These are phyloP conservation scores for Cystobasidium slooffiae DNA, from an alignment of 1,284 basidiomycete species.

Conservation along the genomic window DNA sequence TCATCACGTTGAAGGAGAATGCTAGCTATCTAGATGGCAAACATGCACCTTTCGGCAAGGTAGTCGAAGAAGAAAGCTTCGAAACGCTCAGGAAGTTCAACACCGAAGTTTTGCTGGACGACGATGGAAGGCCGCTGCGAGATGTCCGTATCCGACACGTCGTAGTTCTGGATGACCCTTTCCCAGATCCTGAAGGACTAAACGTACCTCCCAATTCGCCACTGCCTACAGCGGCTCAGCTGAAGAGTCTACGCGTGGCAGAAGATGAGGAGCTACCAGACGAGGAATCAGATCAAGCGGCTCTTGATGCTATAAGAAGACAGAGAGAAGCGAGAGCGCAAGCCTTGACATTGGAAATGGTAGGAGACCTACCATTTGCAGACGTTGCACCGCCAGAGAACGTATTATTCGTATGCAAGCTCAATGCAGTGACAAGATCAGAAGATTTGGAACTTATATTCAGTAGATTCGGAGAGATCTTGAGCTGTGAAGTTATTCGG, in stretches of 20 bases:
- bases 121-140: conserved; percentile 85
- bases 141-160: conserved; percentile 92
- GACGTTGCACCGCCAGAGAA: conserved; percentile 98
- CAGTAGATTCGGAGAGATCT: conserved; percentile 89
- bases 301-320: conserved; percentile 76
- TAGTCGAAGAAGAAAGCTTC: conserved; percentile 85
- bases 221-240: conserved; percentile 58
- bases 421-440: conserved; percentile 92
- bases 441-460: conserved; percentile 98
- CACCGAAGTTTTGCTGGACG: conserved; percentile 78
- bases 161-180: conserved; percentile 93
- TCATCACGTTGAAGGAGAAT: conserved; percentile 85
- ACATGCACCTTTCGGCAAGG: conserved; percentile 92
- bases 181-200: conserved; percentile 79
- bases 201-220: conserved; percentile 76
- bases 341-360: conserved; percentile 97
- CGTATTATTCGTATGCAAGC: conserved; percentile 97
- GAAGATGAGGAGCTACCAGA: conserved; percentile 81
- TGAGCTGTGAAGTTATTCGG: conserved; percentile 95
- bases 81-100: conserved; percentile 79
- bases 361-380: conserved; percentile 96
- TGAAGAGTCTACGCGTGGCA: conserved; percentile 68
- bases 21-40: conserved; percentile 95
- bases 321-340: conserved; percentile 86
- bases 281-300: conserved; percentile 63